A percentile compares a stretch with the other conserved stretches of the same genome.
phyloP scores from a whole-genome alignment of 2,329 filamentous ascomycete genomes.

The Penicillium expansum region DNA sequence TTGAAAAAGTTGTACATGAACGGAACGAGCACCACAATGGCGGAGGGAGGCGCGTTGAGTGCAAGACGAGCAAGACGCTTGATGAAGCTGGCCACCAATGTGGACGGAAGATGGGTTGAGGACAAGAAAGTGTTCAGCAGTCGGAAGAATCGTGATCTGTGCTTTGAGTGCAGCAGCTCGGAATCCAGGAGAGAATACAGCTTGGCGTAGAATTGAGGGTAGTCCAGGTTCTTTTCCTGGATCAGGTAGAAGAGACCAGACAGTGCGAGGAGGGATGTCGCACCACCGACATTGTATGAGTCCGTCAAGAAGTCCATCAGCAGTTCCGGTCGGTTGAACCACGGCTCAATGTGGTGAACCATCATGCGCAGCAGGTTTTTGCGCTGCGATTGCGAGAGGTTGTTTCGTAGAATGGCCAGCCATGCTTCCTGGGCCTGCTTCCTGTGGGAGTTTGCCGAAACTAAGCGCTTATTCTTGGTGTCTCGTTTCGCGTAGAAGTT shows the following conservation, averaged over 20 bases:
- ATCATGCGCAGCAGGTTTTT: constrained; percentile 76
- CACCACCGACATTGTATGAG: constrained; percentile 82
- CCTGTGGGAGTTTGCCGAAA: constrained; percentile 68
- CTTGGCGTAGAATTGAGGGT: constrained; percentile 89
- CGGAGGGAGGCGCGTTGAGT: constrained; percentile 83
- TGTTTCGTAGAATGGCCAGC: constrained; percentile 69
- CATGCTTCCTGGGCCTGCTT: constrained; percentile 81
- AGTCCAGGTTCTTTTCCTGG: constrained; percentile 89
- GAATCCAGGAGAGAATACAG: constrained; percentile 89
- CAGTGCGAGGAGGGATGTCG: constrained; percentile 80
- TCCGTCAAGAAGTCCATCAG: constrained; percentile 97
- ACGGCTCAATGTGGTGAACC: constrained; percentile 76
- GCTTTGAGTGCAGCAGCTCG: constrained; percentile 85
- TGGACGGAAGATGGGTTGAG: constrained; percentile 88
- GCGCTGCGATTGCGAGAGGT: constrained; percentile 67
- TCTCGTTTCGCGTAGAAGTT: constrained; percentile 49
- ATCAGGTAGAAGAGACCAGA: constrained; percentile 96
- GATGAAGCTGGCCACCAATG: constrained; percentile 90
- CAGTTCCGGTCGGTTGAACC: constrained; percentile 83
- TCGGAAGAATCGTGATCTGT: constrained; percentile 90
- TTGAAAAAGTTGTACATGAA: constrained; percentile 96
- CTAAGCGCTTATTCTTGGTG: constrained; percentile 66
- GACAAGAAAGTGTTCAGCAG: constrained; percentile 85
- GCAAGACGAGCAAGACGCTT: constrained; percentile 84
- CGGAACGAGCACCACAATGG: constrained; percentile 82